Evolutionary conservation across 495 filamentous ascomycete genomes (phyloP).

Genomic region (Penicillium robsamsonii): DNA sequence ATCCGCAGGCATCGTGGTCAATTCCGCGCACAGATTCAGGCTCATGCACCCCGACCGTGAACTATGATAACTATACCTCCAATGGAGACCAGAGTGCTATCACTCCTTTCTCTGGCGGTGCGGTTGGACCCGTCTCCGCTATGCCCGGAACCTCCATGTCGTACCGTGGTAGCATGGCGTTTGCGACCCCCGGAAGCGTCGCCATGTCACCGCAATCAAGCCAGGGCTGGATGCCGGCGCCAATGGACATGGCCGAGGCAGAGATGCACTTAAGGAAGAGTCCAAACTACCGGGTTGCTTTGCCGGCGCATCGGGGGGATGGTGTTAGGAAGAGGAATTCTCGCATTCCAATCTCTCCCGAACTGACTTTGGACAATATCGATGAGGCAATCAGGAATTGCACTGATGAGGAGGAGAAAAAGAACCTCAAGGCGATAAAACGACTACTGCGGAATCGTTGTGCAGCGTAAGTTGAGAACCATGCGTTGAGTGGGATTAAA

Average conservation of each 20-base stretch:
- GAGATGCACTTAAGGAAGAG: conserved; percentile 71
- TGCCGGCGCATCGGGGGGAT: conserved; percentile 75
- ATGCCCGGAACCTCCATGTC: conserved; percentile 48
- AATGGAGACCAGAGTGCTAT: conserved; percentile 59
- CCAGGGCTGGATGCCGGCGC: conserved; percentile 61
- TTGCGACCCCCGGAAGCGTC: conserved; percentile 43
- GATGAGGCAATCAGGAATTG: conserved; percentile 87
- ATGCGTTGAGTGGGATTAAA: background rate
- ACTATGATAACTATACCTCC: conserved; percentile 62
- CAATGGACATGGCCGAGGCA: conserved; percentile 55
- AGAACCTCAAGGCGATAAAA: conserved; percentile 94
- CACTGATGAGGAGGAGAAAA: conserved; percentile 89
- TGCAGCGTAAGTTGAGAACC: conserved; percentile 71
- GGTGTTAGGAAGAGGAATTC: conserved; percentile 99
- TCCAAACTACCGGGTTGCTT: conserved; percentile 74
- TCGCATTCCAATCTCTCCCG: conserved; percentile 93
- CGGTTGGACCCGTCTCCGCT: conserved; percentile 49
- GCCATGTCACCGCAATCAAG: conserved; percentile 61
- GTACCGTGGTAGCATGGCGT: conserved; percentile 40
- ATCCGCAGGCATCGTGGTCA: conserved; percentile 47
- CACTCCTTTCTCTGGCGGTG: conserved; percentile 52
- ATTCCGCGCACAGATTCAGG: conserved; percentile 47
- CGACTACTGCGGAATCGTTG: conserved; percentile 90
- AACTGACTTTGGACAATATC: conserved; percentile 91
- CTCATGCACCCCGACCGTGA: conserved; percentile 58